Percentiles rank a stretch among this genome's conserved stretches.
Conservation (phyloP, 169 alveolate genomes). For the Theileria parva region DNA sequence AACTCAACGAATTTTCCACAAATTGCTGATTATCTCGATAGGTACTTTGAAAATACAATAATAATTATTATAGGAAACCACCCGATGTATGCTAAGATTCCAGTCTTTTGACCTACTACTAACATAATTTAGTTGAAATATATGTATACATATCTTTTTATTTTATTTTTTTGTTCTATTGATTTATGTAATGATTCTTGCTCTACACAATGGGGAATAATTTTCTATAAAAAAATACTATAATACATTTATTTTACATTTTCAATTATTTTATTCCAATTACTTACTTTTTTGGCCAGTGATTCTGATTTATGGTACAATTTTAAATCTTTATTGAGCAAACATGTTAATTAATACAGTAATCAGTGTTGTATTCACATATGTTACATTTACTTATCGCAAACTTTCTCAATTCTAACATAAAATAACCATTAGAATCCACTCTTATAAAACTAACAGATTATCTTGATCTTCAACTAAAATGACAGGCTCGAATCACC, state of each 20-base stretch:
- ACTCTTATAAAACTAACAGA: not conserved
- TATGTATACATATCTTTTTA: too few relatives aligned
- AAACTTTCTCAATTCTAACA: not conserved
- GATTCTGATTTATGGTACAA: too few relatives aligned
- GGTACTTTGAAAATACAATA: not conserved
- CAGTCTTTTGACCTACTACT: not conserved
- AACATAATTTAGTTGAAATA: not conserved
- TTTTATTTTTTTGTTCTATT: not conserved
- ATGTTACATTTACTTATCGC: not conserved
- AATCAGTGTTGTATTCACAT: not conserved
- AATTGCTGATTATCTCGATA: not conserved
- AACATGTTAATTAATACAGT: not conserved
- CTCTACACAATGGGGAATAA: not conserved
- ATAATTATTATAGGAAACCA: conserved; percentile 17
- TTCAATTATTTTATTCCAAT: too few relatives aligned
- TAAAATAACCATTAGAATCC: not conserved
- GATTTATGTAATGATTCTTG: not conserved
- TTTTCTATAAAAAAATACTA: too few relatives aligned
- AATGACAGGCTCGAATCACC: not conserved
- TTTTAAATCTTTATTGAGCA: not conserved
- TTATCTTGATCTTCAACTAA: too few relatives aligned
- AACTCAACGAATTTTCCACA: not conserved
- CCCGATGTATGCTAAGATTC: conserved; percentile 38
- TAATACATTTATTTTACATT: too few relatives aligned
- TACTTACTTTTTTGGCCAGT: too few relatives aligned